These are phyloP conservation scores for Jamesozyma jinghongensis DNA, from an alignment of 805 yeast genomes.

Conservation along the genomic window DNA sequence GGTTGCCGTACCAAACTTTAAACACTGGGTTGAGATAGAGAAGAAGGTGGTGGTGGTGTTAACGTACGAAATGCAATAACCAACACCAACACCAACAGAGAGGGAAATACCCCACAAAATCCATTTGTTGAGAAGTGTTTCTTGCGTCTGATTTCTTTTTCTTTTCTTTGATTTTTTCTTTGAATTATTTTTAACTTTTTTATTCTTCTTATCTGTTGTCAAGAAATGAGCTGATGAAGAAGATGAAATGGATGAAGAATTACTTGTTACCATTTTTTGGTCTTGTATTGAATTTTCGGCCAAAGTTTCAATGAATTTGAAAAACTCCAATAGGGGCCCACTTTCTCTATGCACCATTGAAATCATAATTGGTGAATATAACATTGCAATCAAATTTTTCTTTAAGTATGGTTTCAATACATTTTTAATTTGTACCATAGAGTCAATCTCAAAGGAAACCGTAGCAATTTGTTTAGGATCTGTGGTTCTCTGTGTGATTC, in stretches of 20 bases:
- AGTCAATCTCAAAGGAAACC: slow-evolving; percentile 21
- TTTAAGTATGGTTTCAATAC: slow-evolving; percentile 16
- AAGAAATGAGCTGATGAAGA: background rate
- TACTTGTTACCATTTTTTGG: background rate
- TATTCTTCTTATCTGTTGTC: background rate
- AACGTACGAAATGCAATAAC: slow-evolving; percentile 22
- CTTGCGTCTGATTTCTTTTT: background rate
- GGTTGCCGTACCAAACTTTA: background rate
- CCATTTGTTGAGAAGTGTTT: slow-evolving; percentile 4
- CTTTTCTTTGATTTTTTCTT: slow-evolving; percentile 1
- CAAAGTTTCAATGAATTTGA: background rate
- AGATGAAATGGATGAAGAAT: background rate
- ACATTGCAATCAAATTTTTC: slow-evolving; percentile 14
- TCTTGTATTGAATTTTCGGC: background rate
- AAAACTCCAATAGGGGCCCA: background rate
- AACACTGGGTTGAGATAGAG: slow-evolving; percentile 1
- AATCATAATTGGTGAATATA: slow-evolving; percentile 20
- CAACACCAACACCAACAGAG: slow-evolving; percentile 26
- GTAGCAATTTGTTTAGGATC: slow-evolving; percentile 17
- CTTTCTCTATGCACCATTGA: slow-evolving; percentile 3
- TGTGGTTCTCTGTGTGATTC: slow-evolving; percentile 15
- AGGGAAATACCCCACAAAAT: slow-evolving; percentile 23
- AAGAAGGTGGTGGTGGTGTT: slow-evolving; percentile 5
- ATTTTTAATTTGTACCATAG: slow-evolving; percentile 21
- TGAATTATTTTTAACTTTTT: background rate